Evolutionary conservation across 2,329 filamentous ascomycete genomes (phyloP).

Genomic region (Torrubiellomyces zombiae): DNA sequence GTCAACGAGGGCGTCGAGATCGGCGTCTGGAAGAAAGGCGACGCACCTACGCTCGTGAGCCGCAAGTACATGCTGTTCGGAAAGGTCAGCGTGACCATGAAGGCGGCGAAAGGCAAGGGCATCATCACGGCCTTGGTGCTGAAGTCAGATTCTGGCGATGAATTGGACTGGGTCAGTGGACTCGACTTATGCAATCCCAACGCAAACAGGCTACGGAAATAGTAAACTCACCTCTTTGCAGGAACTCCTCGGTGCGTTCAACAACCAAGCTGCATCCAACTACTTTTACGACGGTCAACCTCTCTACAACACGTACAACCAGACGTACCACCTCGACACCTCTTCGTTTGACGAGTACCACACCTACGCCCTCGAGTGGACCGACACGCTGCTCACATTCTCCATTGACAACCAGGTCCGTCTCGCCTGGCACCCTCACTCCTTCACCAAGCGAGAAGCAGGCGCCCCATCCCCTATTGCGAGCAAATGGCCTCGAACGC

Average conservation of each 20-base stretch:
- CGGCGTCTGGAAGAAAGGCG: slow-evolving; percentile 40
- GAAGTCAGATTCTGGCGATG: slow-evolving; percentile 62
- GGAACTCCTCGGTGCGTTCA: slow-evolving; percentile 13
- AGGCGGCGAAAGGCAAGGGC: slow-evolving; percentile 54
- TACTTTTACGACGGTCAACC: slow-evolving; percentile 57
- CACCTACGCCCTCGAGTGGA: slow-evolving; percentile 56
- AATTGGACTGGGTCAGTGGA: slow-evolving; percentile 34
- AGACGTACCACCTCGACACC: slow-evolving; percentile 26
- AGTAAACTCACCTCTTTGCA: slow-evolving; percentile 1
- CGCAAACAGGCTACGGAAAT: not conserved
- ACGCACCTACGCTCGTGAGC: slow-evolving; percentile 45
- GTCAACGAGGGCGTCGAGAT: slow-evolving; percentile 14
- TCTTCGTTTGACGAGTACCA: slow-evolving; percentile 28
- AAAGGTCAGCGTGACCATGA: slow-evolving; percentile 50
- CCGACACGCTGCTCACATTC: slow-evolving; percentile 38
- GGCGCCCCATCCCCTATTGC: too few species aligned
- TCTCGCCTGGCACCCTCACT: slow-evolving; percentile 21
- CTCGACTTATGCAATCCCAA: too few species aligned
- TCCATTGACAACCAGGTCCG: slow-evolving; percentile 32
- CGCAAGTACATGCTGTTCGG: slow-evolving; percentile 80
- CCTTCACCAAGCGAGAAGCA: too few species aligned
- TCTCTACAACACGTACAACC: slow-evolving; percentile 32
- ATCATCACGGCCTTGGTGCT: slow-evolving; percentile 65
- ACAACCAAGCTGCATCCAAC: slow-evolving; percentile 56
- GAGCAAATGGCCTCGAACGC: slow-evolving; percentile 48